phyloP scores from a whole-genome alignment of 345 rosid genomes.

The Aquilaria malaccensis region DNA sequence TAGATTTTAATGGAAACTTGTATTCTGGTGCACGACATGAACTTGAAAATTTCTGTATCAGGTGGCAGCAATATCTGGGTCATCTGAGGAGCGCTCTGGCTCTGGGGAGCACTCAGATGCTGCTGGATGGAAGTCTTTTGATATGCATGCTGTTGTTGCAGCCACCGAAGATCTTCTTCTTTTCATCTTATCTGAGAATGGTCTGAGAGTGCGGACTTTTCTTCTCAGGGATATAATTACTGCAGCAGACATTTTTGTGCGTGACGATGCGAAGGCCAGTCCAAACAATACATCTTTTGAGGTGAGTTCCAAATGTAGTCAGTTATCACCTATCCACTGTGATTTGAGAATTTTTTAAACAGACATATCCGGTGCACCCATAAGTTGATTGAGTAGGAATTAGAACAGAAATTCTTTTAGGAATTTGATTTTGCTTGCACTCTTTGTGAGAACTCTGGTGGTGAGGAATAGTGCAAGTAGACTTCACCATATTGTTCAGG shows the following conservation, averaged over 20 bases:
- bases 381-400: neutral
- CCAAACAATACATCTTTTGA: conserved; percentile 21
- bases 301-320: conserved; percentile 28
- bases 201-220: conserved; percentile 70
- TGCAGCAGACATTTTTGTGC: conserved; percentile 53
- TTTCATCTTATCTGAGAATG: conserved; percentile 78
- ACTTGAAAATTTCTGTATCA: conserved; percentile 18
- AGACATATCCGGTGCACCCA: neutral
- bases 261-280: conserved; percentile 20
- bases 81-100: conserved; percentile 30
- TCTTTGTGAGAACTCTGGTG: neutral
- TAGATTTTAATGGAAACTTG: too few species aligned
- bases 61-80: conserved; percentile 77
- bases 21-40: too few species aligned
- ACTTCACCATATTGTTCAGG: neutral
- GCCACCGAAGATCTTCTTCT: conserved; percentile 87
- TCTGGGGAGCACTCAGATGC: conserved; percentile 25
- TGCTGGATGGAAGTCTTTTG: conserved; percentile 70
- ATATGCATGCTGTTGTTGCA: conserved; percentile 76
- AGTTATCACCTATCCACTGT: neutral
- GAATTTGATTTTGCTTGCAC: neutral
- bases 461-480: neutral
- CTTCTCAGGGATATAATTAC: conserved; percentile 68
- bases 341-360: neutral
- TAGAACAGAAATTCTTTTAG: neutral